Base-by-base conservation (phyloP, 768 basidiomycete genomes). In the Trametes meyenii region DNA sequence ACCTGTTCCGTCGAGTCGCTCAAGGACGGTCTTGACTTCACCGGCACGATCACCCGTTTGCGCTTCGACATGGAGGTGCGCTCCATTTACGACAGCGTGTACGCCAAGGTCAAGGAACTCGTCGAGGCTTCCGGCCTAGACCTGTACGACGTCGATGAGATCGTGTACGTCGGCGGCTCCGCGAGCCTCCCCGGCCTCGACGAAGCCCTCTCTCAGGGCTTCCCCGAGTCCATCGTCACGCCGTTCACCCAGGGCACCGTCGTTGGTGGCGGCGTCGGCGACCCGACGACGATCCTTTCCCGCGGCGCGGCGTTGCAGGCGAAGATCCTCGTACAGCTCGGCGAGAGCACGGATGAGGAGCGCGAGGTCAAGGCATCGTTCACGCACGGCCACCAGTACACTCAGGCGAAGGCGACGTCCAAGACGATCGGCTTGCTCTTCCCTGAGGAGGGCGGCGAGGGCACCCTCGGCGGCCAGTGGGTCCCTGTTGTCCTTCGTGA, bases 1-100 rank as follows among this genome's bases (percentile, higher is more conserved):
- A 91, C 92, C 1, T 93, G 94, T 75, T 90, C 91, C 16, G 91
- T 99, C 65, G 95, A 97, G 75, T 92, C 90, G 0, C 83, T 99
- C 67, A 96, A 96, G 74, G 95, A 96, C 60, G 96, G 96, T 1
- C 71, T 92, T 39, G 96, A 99, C 75, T 94, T 88, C 71, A 94
- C 91, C 3, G 89, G 86, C 8, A 81, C 84, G 11, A 81, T 87
- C 70, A 85, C 82, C 62, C 77, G 81, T 10, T 73, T 85, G 62
- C 79, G 83, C 10, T 82, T 81, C 64, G 73, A 70, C 68, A 68
- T 71, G 74, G 70, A 75, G 67, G 82, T 83, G 1, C 76, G 84
- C 17, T 66, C 84, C 10, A 76, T 90, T 23, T 92, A 92, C 71
- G 75, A 77, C 54, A 73, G 79, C 60, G 82, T 91, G 50, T 78